These are phyloP conservation scores for Salix exigua DNA, from an alignment of 345 rosid species.

Conservation along the genomic window DNA sequence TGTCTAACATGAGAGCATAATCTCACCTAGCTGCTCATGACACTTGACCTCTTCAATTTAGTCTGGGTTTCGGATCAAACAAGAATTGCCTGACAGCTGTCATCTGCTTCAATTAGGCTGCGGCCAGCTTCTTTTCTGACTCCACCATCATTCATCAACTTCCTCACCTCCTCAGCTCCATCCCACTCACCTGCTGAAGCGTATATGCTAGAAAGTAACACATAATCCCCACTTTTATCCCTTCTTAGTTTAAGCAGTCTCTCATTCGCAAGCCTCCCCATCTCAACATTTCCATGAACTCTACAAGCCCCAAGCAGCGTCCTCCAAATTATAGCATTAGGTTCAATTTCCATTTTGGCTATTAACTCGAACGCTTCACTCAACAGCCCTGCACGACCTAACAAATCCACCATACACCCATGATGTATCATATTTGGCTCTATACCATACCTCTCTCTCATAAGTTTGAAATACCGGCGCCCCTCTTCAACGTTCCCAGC, in stretches of 20 bases:
- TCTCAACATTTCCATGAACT: constrained; percentile 50
- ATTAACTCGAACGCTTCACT: constrained; percentile 55
- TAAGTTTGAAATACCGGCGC: constrained; percentile 46
- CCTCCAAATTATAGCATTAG: constrained; percentile 61
- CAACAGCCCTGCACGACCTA: constrained; percentile 61
- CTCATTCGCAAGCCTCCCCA: constrained; percentile 53
- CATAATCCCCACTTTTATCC: constrained; percentile 59
- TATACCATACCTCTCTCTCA: constrained; percentile 41
- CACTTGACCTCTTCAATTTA: constrained; percentile 19
- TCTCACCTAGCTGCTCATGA: constrained; percentile 9
- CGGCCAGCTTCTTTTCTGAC: constrained; percentile 48
- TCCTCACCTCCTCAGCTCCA: constrained; percentile 53
- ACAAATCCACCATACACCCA: constrained; percentile 70
- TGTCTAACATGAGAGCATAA: not conserved
- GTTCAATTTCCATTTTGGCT: constrained; percentile 51
- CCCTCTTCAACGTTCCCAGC: constrained; percentile 62
- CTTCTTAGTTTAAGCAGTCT: constrained; percentile 42
- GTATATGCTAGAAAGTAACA: constrained; percentile 63
- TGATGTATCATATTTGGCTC: constrained; percentile 64
- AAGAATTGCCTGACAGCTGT: constrained; percentile 34
- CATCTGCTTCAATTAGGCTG: constrained; percentile 47
- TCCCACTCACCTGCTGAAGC: constrained; percentile 67
- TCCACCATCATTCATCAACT: constrained; percentile 54
- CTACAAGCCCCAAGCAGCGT: constrained; percentile 65
- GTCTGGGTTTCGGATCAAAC: constrained; percentile 28